Evolutionary conservation across 176 grass and related monocot genomes (phyloP), one percentile per base, ranked within the genome.

Genomic region (Leersia perrieri): DNA sequence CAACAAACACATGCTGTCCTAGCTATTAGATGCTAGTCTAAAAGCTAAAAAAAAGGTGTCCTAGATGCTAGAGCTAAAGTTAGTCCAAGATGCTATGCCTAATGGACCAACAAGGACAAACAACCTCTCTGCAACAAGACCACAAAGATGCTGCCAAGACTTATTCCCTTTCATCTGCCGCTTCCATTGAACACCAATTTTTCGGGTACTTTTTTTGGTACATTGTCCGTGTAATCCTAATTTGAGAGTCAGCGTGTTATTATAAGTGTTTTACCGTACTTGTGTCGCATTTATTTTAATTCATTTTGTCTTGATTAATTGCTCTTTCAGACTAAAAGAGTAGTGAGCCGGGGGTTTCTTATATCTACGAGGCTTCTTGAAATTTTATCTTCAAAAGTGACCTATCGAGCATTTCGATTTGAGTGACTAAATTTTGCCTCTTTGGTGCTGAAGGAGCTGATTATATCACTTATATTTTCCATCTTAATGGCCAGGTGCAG

Each of bases 341-440:
- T 68, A 92, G 92, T 49, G 95, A 98, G 39, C 92, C 92, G 0
- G 92, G 94, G 89, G n/a, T 97, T 97, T 63, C 73, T 98, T 85
- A 80, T 98, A 79, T 89, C 95, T 33, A 87, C 92, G 31, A 87
- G 95, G 74, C 88, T 92, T 83, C 86, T 93, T 87, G 88, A 98
- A 42, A 84, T 98, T 58, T 60, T 95, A 35, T 85, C 71, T 3
- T 32, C 93, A 49, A 89, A 79, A 61, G 86, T 84, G 92, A 95
- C 71, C 92, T 91, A 57, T 98, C 92, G 16, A 55, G 33, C 36
- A 83, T 92, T 75, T 94, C 95, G 35, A 84, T 98, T 80, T 35
- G 94, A 88, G 95, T 98, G 82, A 87, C 86, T 33, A 82, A 83
- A 66, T 58, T 22, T 78, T 6, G 14, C 5, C 44, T 60, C 33